These are phyloP conservation scores for Postia placenta DNA, from an alignment of 768 basidiomycete species.

Conservation along the genomic window DNA sequence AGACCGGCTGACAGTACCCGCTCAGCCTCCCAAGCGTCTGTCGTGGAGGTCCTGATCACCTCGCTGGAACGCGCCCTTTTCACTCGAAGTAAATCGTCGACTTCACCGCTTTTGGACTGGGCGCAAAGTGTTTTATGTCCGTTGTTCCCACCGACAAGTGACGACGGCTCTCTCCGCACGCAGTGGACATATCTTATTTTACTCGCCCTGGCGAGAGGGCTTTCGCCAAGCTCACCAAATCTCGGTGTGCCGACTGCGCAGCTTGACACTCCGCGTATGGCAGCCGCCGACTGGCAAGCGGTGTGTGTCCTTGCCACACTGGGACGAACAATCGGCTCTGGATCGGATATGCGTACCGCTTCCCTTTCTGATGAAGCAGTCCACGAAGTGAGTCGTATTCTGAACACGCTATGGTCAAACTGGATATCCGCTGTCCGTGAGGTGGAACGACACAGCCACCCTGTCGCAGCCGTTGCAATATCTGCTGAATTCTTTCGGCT, in stretches of 20 bases:
- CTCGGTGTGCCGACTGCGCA: not conserved
- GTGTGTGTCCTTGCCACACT: slow-evolving; percentile 10
- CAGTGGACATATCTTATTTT: no score
- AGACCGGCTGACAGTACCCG: no score
- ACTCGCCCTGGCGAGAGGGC: no score
- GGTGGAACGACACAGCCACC: not conserved
- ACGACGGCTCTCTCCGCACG: no score
- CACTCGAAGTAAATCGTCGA: not conserved
- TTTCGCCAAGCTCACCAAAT: not conserved
- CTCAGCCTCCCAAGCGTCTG: not conserved
- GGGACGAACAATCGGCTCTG: no score
- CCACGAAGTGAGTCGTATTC: slow-evolving; percentile 8
- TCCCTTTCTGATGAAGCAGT: slow-evolving; percentile 1
- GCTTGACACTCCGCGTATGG: not conserved
- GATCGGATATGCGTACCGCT: no score
- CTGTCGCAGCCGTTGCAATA: slow-evolving; percentile 7
- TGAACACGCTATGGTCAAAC: slow-evolving; percentile 24
- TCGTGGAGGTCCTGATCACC: not conserved
- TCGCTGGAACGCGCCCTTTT: not conserved
- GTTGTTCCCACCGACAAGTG: not conserved
- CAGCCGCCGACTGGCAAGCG: slow-evolving; percentile 15
- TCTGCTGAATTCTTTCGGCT: slow-evolving; percentile 16
- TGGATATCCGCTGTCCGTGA: slow-evolving; percentile 22
- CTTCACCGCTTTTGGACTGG: not conserved
- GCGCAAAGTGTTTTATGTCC: not conserved